Evolutionary conservation across 2,329 filamentous ascomycete genomes (phyloP), one percentile per base, ranked within the genome.

Genomic region (Fusarium sulawesiense): DNA sequence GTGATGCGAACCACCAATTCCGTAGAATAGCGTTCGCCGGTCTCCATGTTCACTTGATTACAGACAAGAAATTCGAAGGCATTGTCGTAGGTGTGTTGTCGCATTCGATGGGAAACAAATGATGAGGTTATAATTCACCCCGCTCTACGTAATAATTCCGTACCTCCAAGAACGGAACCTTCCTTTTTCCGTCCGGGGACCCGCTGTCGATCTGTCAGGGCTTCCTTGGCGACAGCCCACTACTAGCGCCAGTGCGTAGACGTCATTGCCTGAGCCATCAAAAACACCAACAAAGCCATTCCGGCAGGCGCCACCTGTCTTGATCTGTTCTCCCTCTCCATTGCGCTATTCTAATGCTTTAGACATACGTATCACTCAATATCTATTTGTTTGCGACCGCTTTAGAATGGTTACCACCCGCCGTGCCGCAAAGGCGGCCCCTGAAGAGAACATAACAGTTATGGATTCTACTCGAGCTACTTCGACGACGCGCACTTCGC

Each of bases 401-500:
- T 47, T 27, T 49, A 53, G 41, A 66, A 78, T 78, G 76, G 73
- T 64, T 40, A 76, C 73, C 29, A 66, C 75, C n/a, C 75, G 74
- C 23, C 73, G 76, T 55, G 64, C 73, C 55, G 73, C 70, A 41
- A 70, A 60, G 49, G 59, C 53, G 65, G 70, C 66, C 34, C 54
- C 62, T 41, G 60, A 70, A 37, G 42, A 59, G 47, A 46, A 42
- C 62, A 66, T 51, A 59, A 65, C 59, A 61, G 45, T 50, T 18
- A 67, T 73, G 64, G 29, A 59, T 27, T 25, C 68, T 54, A 32
- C 60, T 3, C 65, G 51, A 50, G 48, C 70, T 29, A 53, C 70
- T 4, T 64, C 75, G 53, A 74, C 75, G 25, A 75, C 71, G 42
- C 83, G 84, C 66, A 83, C 79, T 73, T 80, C 83, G 44, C 91